Evolutionary conservation across 495 filamentous ascomycete genomes (phyloP), one percentile per base, ranked within the genome.

Genomic region (Tuber aestivum): DNA sequence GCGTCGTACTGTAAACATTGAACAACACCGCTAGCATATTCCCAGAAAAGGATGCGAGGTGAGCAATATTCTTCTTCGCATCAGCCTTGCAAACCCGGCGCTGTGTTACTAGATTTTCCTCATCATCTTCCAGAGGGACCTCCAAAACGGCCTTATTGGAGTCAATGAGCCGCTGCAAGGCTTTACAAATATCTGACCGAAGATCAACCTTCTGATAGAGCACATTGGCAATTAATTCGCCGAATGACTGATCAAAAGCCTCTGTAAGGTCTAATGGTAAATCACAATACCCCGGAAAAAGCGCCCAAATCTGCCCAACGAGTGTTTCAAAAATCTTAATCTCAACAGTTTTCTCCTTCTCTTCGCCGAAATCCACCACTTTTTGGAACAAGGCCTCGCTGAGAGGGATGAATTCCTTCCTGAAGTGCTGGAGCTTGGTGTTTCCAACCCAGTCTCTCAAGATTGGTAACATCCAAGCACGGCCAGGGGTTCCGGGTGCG

Each of bases 301-400:
- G 89, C 32, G 92, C 91, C 95, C 96, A 99, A 35, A 95, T 94
- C 82, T 99, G 95, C 72, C 96, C 92, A 2, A 99, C 92, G 1
- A 99, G 83, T 0, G 95, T 98, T 84, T 99, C 95, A 84, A 94
- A 98, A 76, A 99, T 96, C 86, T 99, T 99, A 80, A 92, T 89
- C 83, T 97, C 93, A 86, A 97, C 92, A 0, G 92, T 92, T 86
- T 96, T 97, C 83, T 93, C 91, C 12, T 89, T 89, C 21, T 38
- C 80, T 4, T 88, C 86, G 18, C 90, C 91, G 80, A 93, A 91
- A 71, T 95, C 91, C 56, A 97, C 86, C 27, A 97, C 92, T 75
- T 88, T 90, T 83, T 97, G 93, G 84, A 94, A 97, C 85, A 99
- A 93, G 16, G 86, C 85, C 81, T 97, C 92, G 83, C 94, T 97